Evolutionary conservation across 345 rosid genomes (phyloP), one percentile per base, ranked within the genome.

Genomic region (Syzygium grande): DNA sequence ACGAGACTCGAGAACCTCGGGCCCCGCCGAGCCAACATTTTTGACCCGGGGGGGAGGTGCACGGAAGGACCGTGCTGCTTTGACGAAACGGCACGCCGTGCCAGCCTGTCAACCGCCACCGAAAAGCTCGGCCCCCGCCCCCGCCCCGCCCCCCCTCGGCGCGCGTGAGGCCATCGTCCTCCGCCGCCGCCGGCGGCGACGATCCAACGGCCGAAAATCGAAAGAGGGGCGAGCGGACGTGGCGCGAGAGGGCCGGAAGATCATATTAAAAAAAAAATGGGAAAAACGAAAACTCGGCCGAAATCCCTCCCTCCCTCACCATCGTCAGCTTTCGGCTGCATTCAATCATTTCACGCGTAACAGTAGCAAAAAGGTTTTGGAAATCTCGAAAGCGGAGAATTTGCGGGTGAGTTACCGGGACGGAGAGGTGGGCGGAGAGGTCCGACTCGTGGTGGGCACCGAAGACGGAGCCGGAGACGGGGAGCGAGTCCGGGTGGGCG

Each of bases 401-500:
- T 23, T 11, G 61, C 22, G 7, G 7, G 7, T 6, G 11, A 92
- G 96, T 90, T 77, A 98, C 99, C 90, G 98, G 99, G 90, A 97
- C 98, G 68, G 96, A 96, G 92, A 98, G 94, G 91, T 94, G 99
- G 90, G 96, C 98, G 68, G 96, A 96, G 92, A 98, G 94, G 91
- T 94, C 94, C 4, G 98, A 89, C 85, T 89, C 92, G 91, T 43
- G 79, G 79, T 68, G 79, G 19, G 46, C 46, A 4, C 89, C 85
- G 93, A 96, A 94, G 86, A 93, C 95, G 14, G 95, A 92, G 88
- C 93, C 95, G 22, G 98, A 92, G 85, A 91, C 85, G 9, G 96
- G 93, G 41, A 95, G 91, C 1, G 99, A 93, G 34, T 94, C 95
- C 51, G 93, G 89, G 85, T 92, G 96, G 87, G 92, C 43, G 55